Evolutionary conservation across 2,329 filamentous ascomycete genomes (phyloP), one percentile per base, ranked within the genome.

Genomic region (Clonostachys solani): DNA sequence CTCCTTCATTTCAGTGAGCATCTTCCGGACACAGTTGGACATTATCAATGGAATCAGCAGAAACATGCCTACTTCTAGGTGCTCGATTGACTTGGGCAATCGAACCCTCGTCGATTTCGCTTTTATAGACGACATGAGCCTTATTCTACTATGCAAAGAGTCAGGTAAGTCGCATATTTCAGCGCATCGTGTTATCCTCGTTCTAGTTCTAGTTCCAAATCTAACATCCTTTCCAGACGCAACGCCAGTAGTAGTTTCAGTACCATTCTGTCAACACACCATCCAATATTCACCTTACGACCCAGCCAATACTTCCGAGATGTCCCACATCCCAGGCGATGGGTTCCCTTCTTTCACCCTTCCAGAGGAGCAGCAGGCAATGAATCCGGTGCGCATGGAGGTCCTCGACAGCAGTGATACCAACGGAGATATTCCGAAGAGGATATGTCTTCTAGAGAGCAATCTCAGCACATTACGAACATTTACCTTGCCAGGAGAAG

Each of bases 71-170:
- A 68, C 68, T 3, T 60, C 61, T n/a, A 62, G 64, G 5, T 69
- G 71, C 35, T 59, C 62, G 19, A 51, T 82, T 9, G 62, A 63
- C 33, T 61, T 81, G 2, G 66, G 62, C 1, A 57, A 65, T 6
- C 66, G 66, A 12, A 66, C 62, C n/a, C 64, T 84, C 15, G 62
- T 81, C 17, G 84, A 90, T 59, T 62, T 86, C 13, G 84, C 85
- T 58, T 89, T 91, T 56, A 73, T 88, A 40, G 75, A 86, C 55
- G 80, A 86, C 47, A 64, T 73, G 12, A 73, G 68, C 0, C 60
- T 91, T 2, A 71, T 90, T 46, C 54, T 88, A 2, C 73, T 91
- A 3, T 64, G 78, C 76, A 64, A 58, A 60, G 40, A 54, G 45
- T 19, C 58, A 56, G 68, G 75, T 72, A 57, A 40, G 54, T 51